phyloP scores from a whole-genome alignment of 805 yeast genomes.

The Candida corydali region DNA sequence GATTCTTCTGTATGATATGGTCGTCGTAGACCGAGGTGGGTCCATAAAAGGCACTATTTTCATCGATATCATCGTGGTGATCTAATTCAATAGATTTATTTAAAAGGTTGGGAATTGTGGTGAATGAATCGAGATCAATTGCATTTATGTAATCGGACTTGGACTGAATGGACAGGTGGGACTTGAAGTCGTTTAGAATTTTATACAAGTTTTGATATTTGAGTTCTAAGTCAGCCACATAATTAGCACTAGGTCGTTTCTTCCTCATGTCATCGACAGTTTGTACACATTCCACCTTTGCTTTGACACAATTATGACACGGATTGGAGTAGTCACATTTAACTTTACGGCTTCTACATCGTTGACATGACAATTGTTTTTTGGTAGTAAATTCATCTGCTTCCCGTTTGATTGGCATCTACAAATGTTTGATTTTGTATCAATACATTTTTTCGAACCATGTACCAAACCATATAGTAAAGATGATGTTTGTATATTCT shows the following conservation, averaged over 20 bases:
- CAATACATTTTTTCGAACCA: too few species aligned
- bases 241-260: slow-evolving; percentile 45
- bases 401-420: slow-evolving; percentile 1
- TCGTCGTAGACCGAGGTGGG: slow-evolving; percentile 44
- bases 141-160: slow-evolving; percentile 17
- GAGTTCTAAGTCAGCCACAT: slow-evolving; percentile 44
- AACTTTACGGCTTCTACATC: slow-evolving; percentile 41
- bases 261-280: slow-evolving; percentile 48
- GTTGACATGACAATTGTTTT: slow-evolving; percentile 29
- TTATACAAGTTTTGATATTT: slow-evolving; percentile 21
- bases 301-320: slow-evolving; percentile 43
- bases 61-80: slow-evolving; percentile 14
- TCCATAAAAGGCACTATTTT: slow-evolving; percentile 38
- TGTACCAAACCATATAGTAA: too few species aligned
- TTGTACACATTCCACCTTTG: slow-evolving; percentile 43
- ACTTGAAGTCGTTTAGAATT: slow-evolving; percentile 22
- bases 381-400: background rate
- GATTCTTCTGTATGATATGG: slow-evolving; percentile 17
- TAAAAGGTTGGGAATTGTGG: too few species aligned
- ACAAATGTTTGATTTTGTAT: too few species aligned
- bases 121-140: slow-evolving; percentile 14
- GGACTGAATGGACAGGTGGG: slow-evolving; percentile 15
- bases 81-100: background rate
- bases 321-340: slow-evolving; percentile 49
- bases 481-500: too few species aligned